Evolutionary conservation across 164 flowering plant species (phyloP), one percentile per base, ranked within the genome.

Genomic region (Warburgia ugandensis): DNA sequence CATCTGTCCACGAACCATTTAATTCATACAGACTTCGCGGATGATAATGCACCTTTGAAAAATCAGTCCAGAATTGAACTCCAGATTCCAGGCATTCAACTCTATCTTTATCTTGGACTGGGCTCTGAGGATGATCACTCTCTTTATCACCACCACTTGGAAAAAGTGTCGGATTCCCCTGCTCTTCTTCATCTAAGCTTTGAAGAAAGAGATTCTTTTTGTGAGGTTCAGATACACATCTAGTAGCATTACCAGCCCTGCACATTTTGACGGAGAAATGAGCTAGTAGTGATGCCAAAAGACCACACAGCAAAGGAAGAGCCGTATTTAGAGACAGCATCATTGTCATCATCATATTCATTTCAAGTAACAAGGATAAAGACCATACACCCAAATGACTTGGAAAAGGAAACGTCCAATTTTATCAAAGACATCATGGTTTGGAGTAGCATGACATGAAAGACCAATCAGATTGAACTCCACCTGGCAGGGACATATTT

Each of bases 11-110:
- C 33, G 77, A 58, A 40, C 94, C 91, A 66, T 58, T 76, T 47
- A 86, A 52, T 64, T 89, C 87, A 62, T 82, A 82, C 12, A 86
- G 47, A 71, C 94, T 92, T 54, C 67, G 85, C 9, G 89, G 97
- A 73, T 92, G 99, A 64, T 78, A 89, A 45, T 92, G 94, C 43
- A 82, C 95, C 70, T 92, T 88, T 44, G 99, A 84, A 68, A 67
- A 92, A 65, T 92, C 99, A 16, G 99, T 82, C 99, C 97, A 92
- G 67, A 29, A 88, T 17, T 77, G 65, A 45, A 86, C 87, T 47
- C 39, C 69, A 44, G 69, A 74, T 54, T 88, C 87, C 55, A 88
- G 67, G 68, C 64, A 60, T 28, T 74, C 77, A 50, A 89, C 82
- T 29, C 82, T 69, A 51, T 84, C 87, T 54, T 72, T 66, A 54